Evolutionary conservation across 2,329 filamentous ascomycete species (phyloP).

Genomic region (Trichoderma afroharzianum): DNA sequence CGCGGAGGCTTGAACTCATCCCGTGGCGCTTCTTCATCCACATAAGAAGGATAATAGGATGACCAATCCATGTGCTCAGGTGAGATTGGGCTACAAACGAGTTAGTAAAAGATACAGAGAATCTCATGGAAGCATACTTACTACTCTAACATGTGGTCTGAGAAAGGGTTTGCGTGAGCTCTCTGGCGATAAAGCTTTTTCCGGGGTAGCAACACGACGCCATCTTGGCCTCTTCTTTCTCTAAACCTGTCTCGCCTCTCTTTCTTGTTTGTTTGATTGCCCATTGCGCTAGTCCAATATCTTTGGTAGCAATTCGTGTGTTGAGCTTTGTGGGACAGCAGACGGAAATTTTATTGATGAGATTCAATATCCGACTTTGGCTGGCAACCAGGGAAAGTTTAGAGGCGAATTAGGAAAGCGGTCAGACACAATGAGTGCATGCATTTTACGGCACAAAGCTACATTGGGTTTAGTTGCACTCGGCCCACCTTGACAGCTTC

Average conservation of each 20-base stretch:
- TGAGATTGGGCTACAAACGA: conserved; percentile 60
- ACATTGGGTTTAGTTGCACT: neutral
- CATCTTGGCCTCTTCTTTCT: conserved; percentile 49
- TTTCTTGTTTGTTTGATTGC: conserved; percentile 48
- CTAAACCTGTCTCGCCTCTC: conserved; percentile 66
- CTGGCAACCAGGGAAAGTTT: conserved; percentile 2
- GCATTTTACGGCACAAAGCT: neutral
- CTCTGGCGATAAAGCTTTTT: conserved; percentile 97
- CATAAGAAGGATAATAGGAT: conserved; percentile 72
- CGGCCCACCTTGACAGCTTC: neutral
- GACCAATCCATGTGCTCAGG: conserved; percentile 92
- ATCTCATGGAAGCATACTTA: conserved; percentile 37
- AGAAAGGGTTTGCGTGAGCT: conserved; percentile 97
- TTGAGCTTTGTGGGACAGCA: neutral
- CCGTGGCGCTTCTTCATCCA: conserved; percentile 37
- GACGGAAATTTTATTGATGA: conserved; percentile 20
- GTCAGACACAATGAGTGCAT: conserved; percentile 18
- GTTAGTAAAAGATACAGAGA: neutral
- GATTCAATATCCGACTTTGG: neutral
- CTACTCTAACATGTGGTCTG: conserved; percentile 88
- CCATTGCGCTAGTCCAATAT: conserved; percentile 22
- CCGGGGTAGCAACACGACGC: conserved; percentile 65
- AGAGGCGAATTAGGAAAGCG: conserved; percentile 26
- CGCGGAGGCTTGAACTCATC: conserved; percentile 28
- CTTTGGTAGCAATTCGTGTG: neutral